A percentile compares a stretch with the other conserved stretches of the same genome.
Conservation (phyloP, 2,329 filamentous ascomycete species). For the Fusarium sp. region DNA sequence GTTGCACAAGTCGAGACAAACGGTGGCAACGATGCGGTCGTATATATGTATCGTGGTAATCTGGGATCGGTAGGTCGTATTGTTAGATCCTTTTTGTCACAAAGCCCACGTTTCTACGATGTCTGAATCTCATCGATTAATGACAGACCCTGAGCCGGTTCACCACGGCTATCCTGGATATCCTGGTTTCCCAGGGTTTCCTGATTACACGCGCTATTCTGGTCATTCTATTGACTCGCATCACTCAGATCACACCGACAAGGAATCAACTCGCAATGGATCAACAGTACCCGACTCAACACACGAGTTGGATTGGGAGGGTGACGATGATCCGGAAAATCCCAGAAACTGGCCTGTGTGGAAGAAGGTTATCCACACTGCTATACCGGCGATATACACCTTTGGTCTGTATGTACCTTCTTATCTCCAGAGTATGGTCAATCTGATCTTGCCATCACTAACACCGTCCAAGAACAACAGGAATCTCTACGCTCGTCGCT, state of each 20-base stretch:
- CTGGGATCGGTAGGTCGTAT: background rate
- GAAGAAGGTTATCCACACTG: constrained; percentile 17
- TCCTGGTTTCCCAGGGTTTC: constrained; percentile 10
- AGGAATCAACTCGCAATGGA: background rate
- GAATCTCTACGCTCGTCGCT: constrained; percentile 24
- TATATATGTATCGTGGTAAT: constrained; percentile 10
- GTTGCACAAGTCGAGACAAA: background rate
- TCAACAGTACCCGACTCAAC: background rate
- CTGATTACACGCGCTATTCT: constrained; percentile 6
- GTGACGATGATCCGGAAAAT: constrained; percentile 8
- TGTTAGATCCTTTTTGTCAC: background rate
- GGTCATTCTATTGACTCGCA: constrained; percentile 6
- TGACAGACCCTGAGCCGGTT: constrained; percentile 2
- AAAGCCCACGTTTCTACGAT: background rate
- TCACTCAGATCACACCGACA: background rate
- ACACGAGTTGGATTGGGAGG: constrained; percentile 13
- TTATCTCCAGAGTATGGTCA: fast-evolving
- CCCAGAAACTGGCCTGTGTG: constrained; percentile 21
- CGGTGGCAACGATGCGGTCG: background rate
- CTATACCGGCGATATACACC: constrained; percentile 14
- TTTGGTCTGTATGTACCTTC: constrained; percentile 17
- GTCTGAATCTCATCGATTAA: constrained; percentile 2
- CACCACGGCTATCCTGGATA: constrained; percentile 1
- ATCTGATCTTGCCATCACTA: fast-evolving
- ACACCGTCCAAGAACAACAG: constrained; percentile 1